Conservation (phyloP, 805 yeast species). For the Suhomyces vadensis region DNA sequence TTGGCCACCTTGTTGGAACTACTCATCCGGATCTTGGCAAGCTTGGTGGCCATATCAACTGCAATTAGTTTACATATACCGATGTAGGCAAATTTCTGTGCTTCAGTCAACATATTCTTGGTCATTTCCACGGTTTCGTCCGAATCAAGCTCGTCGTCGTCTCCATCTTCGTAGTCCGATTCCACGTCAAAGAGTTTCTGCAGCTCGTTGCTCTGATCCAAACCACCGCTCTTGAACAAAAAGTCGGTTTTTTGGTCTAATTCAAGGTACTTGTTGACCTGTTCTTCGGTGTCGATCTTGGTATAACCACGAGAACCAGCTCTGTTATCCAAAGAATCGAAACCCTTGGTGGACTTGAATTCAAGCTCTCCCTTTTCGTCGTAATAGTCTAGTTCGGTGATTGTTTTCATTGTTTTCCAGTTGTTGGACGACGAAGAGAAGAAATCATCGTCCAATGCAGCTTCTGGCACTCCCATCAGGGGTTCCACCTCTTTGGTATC, state of each 20-base stretch:
- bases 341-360: constrained; percentile 27
- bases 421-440: constrained; percentile 44
- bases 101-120: constrained; percentile 73
- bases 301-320: constrained; percentile 74
- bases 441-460: constrained; percentile 13
- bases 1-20: constrained; percentile 57
- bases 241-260: constrained; percentile 55
- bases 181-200: constrained; percentile 24
- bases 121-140: constrained; percentile 76
- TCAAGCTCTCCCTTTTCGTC: constrained; percentile 75
- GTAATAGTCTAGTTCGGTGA: constrained; percentile 74
- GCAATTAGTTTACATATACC: constrained; percentile 77
- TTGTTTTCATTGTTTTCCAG: constrained; percentile 89
- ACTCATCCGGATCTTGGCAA: constrained; percentile 58
- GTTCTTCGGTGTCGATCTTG: constrained; percentile 83
- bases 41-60: constrained; percentile 78
- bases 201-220: constrained; percentile 14
- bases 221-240: constrained; percentile 35
- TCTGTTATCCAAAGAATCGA: constrained; percentile 32
- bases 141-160: constrained; percentile 47
- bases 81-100: constrained; percentile 88
- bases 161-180: constrained; percentile 28
- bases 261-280: constrained; percentile 66
- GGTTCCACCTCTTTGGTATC: not conserved
- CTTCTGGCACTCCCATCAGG: not conserved